phyloP scores from a whole-genome alignment of 176 grass and related monocot genomes.

The Musa schizocarpa region DNA sequence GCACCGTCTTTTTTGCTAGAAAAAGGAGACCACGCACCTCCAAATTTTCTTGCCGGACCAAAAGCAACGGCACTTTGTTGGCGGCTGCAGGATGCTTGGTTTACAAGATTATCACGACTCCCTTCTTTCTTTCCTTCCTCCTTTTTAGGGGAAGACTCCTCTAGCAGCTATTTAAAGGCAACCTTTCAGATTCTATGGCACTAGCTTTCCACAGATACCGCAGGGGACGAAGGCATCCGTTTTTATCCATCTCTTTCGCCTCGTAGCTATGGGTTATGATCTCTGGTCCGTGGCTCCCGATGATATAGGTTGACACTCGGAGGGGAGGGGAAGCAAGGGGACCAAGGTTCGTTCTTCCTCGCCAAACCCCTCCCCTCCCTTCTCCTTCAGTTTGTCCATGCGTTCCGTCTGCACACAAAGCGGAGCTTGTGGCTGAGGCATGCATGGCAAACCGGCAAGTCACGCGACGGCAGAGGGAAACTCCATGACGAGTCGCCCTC shows the following conservation, averaged over 20 bases:
- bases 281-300: background rate
- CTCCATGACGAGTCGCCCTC: background rate
- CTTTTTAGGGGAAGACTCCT: background rate
- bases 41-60: no score
- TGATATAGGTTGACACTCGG: background rate
- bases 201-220: background rate
- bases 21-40: no score
- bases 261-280: background rate
- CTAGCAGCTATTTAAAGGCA: background rate
- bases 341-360: background rate
- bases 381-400: background rate
- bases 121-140: background rate
- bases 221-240: background rate
- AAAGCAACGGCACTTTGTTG: no score
- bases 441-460: background rate
- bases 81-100: no score
- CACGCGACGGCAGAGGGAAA: background rate
- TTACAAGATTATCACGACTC: no score
- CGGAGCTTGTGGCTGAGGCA: no score
- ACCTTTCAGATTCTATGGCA: background rate
- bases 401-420: background rate
- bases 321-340: background rate
- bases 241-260: background rate
- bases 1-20: no score
- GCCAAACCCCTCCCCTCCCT: background rate